A percentile compares a stretch with the other conserved stretches of the same genome.
Evolutionary conservation across 345 rosid genomes (phyloP).

Genomic region (Geranium rotundifolium): DNA sequence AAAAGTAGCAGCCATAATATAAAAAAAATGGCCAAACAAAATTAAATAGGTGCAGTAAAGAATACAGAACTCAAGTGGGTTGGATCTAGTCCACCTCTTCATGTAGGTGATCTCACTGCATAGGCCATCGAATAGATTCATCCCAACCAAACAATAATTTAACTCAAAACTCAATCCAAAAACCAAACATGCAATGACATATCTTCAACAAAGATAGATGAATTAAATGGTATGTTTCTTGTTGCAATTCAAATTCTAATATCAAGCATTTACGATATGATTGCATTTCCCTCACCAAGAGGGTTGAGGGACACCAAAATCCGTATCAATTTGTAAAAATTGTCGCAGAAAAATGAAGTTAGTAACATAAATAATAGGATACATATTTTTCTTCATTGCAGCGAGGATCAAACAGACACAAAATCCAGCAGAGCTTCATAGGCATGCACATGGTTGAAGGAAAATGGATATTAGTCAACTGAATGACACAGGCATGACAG

Average conservation of each 20-base stretch:
- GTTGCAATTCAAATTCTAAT: neutral
- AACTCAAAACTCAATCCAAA: no score
- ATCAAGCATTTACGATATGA: no score
- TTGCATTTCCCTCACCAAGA: neutral
- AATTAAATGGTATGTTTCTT: neutral
- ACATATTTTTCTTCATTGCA: no score
- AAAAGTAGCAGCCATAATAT: no score
- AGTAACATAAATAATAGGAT: no score
- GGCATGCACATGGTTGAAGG: neutral
- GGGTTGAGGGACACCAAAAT: neutral
- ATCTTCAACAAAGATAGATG: no score
- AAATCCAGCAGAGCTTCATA: neutral
- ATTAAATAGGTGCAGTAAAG: slow-evolving; percentile 12
- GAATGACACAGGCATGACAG: neutral
- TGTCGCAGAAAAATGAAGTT: no score
- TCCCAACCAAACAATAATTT: slow-evolving; percentile 1
- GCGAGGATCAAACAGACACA: neutral
- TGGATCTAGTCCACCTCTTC: slow-evolving; percentile 3
- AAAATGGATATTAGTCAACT: neutral
- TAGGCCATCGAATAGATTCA: slow-evolving; percentile 1
- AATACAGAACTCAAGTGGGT: neutral
- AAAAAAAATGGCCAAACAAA: neutral
- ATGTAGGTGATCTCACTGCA: slow-evolving; percentile 17
- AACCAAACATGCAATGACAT: no score
- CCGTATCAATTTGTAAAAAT: no score